Conservation (phyloP, 495 filamentous ascomycete genomes). For the Acidomyces sp. region DNA sequence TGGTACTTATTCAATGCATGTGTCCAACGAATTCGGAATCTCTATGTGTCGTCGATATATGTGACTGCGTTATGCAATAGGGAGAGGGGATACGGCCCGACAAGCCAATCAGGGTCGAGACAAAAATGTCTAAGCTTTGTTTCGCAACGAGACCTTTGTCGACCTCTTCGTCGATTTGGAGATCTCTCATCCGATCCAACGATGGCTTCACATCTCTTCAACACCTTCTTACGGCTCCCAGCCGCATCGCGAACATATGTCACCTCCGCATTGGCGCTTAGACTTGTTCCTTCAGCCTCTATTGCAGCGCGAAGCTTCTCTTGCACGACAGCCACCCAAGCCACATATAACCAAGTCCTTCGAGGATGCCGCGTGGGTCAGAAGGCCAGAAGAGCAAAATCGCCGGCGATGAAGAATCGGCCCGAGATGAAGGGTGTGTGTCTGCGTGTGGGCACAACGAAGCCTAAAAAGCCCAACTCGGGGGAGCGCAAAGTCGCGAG, state of each 20-base stretch:
- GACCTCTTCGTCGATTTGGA: too few species aligned
- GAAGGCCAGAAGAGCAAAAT: slow-evolving; percentile 65
- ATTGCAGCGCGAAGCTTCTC: slow-evolving; percentile 17
- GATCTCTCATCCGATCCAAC: too few species aligned
- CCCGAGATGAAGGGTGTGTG: slow-evolving; percentile 91
- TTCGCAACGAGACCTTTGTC: too few species aligned
- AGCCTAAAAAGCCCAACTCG: slow-evolving; percentile 98
- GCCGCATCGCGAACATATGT: slow-evolving; percentile 9
- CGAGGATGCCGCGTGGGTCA: slow-evolving; percentile 65
- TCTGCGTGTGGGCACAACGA: slow-evolving; percentile 77
- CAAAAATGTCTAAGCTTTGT: too few species aligned
- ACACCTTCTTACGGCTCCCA: slow-evolving; percentile 15
- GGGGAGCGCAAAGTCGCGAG: slow-evolving; percentile 85
- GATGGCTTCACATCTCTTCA: slow-evolving; percentile 9
- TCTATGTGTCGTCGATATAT: too few species aligned
- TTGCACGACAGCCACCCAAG: slow-evolving; percentile 9
- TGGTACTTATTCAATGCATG: too few species aligned
- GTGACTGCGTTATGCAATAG: too few species aligned
- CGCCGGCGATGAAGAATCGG: slow-evolving; percentile 64
- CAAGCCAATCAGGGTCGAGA: too few species aligned
- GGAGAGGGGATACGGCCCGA: too few species aligned
- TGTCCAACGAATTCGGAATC: too few species aligned
- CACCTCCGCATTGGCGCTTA: slow-evolving; percentile 1
- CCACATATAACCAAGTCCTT: slow-evolving; percentile 34
- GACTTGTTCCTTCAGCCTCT: background rate